Conservation (phyloP, 495 filamentous ascomycete species). For the Tuber borchii region DNA sequence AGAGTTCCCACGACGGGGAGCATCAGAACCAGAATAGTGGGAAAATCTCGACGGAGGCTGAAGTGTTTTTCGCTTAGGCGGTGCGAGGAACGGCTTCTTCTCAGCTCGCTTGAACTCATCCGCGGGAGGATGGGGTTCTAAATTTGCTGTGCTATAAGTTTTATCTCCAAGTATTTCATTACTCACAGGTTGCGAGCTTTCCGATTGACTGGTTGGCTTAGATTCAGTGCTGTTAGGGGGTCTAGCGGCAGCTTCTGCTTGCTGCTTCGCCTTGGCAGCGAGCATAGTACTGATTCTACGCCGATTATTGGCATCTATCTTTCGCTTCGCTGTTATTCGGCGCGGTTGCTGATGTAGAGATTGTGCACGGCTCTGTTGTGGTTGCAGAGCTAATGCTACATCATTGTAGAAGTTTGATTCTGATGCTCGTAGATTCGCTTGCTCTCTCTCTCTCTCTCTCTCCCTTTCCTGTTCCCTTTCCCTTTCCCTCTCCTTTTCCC, state of each 20-base stretch:
- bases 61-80: slow-evolving; percentile 26
- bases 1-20: slow-evolving; percentile 24
- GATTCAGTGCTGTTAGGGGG: background rate
- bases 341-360: slow-evolving; percentile 33
- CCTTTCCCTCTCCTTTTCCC: background rate
- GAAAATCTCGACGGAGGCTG: slow-evolving; percentile 24
- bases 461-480: background rate
- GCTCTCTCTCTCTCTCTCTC: slow-evolving; percentile 9
- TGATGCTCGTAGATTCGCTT: background rate
- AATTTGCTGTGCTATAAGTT: slow-evolving; percentile 21
- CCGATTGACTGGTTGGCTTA: background rate
- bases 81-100: slow-evolving; percentile 27
- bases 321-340: slow-evolving; percentile 19
- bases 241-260: slow-evolving; percentile 12
- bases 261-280: slow-evolving; percentile 27
- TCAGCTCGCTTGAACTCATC: slow-evolving; percentile 18
- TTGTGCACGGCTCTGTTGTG: slow-evolving; percentile 27
- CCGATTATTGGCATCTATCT: slow-evolving; percentile 30
- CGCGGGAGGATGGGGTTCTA: background rate
- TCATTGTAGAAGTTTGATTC: slow-evolving; percentile 26
- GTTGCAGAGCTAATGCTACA: slow-evolving; percentile 26
- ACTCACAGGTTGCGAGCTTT: slow-evolving; percentile 7
- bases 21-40: slow-evolving; percentile 22
- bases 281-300: slow-evolving; percentile 34
- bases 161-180: slow-evolving; percentile 24